phyloP scores from a whole-genome alignment of 2,329 filamentous ascomycete genomes.

The Nemania sp. region DNA sequence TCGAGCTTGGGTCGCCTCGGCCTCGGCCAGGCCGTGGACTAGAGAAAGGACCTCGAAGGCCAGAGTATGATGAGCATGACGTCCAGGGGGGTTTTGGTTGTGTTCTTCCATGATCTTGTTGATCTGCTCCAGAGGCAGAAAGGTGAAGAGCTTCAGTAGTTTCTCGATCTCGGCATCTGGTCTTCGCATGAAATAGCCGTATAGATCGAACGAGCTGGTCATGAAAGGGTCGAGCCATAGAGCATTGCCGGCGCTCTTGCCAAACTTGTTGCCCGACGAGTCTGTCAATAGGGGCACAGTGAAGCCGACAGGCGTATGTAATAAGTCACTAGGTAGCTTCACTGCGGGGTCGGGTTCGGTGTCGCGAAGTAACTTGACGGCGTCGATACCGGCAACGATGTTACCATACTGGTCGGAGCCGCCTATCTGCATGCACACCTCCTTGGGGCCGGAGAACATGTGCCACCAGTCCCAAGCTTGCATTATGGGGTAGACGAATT shows the following conservation, averaged over 20 bases:
- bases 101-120: conserved; percentile 75
- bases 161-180: conserved; percentile 84
- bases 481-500: conserved; percentile 92
- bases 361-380: conserved; percentile 79
- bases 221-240: conserved; percentile 88
- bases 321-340: conserved; percentile 56
- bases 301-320: conserved; percentile 79
- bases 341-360: conserved; percentile 61
- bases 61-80: conserved; percentile 84
- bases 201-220: conserved; percentile 87
- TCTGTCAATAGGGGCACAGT: conserved; percentile 93
- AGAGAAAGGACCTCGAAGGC: conserved; percentile 85
- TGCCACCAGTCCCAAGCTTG: conserved; percentile 98
- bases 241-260: conserved; percentile 93
- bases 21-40: conserved; percentile 76
- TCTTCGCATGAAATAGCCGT: conserved; percentile 88
- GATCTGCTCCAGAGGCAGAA: conserved; percentile 80
- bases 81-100: conserved; percentile 72
- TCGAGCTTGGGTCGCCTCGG: conserved; percentile 69
- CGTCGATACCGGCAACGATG: conserved; percentile 89
- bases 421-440: conserved; percentile 86
- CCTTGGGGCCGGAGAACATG: conserved; percentile 73
- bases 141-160: conserved; percentile 91
- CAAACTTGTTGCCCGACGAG: conserved; percentile 87
- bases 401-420: conserved; percentile 98